Evolutionary conservation across 352 stramenopile species (phyloP), one percentile per base, ranked within the genome.

Genomic region (Pythium brachiatum): DNA sequence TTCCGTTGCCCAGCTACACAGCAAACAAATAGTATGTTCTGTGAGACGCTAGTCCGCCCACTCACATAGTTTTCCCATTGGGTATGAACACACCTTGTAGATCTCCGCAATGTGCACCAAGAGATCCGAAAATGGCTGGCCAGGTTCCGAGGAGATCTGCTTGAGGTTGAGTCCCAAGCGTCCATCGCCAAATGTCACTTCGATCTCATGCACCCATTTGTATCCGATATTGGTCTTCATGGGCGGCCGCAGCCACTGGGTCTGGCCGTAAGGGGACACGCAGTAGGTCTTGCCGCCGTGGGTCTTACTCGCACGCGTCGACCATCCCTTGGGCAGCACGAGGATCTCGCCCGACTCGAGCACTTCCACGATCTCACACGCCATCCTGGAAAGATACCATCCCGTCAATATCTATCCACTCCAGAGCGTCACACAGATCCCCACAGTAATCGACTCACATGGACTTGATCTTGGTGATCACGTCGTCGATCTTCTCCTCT

Each of bases 201-300:
- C 85, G 36, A 94, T 90, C 58, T 94, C 78, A 57, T 91, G 82
- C 7, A 90, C 68, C 83, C 83, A 94, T 8, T 89, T 88, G 73
- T 94, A 94, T 3, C 76, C 75, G 46, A 89, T 71, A 29, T 73
- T 63, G 11, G 86, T 92, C 61, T 85, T 83, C 68, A 95, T 79
- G 1, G 81, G 81, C 29, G 86, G 86, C 2, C 83, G 84, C 8
- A 95, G 53, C 86, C 86, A 95, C 53, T 92, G 83, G 12, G 86
- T 92, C 38, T 94, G 80, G 31, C 86, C 86, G 41, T 88, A 90
- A 11, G 86, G 86, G 18, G 80, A 92, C 26, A 95, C 86, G 58
- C 86, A 95, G 52, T 95, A 95, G n/a, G 68, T 89, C 69, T 92
- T 92, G 20, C 83, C 83, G 31, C 83, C 79, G 55, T 93, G 85